Percentiles rank a stretch among this genome's conserved stretches.
Conservation (phyloP, 495 filamentous ascomycete species). For the Immersiella caudata region DNA sequence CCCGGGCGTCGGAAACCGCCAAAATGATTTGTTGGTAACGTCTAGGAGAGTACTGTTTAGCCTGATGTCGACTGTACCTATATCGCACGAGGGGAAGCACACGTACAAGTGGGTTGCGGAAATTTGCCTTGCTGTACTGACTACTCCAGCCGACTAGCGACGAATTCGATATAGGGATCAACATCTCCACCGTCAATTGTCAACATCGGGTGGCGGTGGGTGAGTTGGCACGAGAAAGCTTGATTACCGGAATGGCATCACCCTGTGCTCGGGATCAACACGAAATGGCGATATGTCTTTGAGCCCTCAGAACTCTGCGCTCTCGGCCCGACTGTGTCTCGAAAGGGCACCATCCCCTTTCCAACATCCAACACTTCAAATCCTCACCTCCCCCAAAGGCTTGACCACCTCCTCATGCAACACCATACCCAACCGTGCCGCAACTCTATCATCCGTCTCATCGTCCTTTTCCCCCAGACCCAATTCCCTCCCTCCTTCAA, state of each 20-base stretch:
- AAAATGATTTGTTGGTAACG: not conserved
- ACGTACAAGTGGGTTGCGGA: not conserved
- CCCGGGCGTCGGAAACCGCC: not conserved
- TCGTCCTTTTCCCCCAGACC: slow-evolving; percentile 37
- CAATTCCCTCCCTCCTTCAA: slow-evolving; percentile 36
- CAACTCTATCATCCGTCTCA: slow-evolving; percentile 39
- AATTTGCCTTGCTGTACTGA: not conserved
- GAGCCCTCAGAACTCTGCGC: not conserved
- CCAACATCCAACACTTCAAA: slow-evolving; percentile 26
- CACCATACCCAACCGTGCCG: slow-evolving; percentile 35
- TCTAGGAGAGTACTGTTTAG: not conserved
- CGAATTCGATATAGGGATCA: not conserved
- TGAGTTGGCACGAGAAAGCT: not conserved
- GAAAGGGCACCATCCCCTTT: too few relatives aligned
- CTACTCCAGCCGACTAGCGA: not conserved
- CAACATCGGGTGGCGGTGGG: not conserved
- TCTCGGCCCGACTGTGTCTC: too few relatives aligned
- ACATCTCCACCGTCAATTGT: not conserved
- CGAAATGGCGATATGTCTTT: not conserved
- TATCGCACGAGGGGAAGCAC: not conserved
- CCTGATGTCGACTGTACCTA: slow-evolving; percentile 5
- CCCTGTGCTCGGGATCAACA: too few relatives aligned
- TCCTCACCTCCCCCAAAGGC: slow-evolving; percentile 36
- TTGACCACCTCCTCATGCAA: slow-evolving; percentile 45
- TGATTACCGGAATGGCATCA: too few relatives aligned